Evolutionary conservation across 2,329 filamentous ascomycete species (phyloP).

Genomic region (Endothia cerciana): DNA sequence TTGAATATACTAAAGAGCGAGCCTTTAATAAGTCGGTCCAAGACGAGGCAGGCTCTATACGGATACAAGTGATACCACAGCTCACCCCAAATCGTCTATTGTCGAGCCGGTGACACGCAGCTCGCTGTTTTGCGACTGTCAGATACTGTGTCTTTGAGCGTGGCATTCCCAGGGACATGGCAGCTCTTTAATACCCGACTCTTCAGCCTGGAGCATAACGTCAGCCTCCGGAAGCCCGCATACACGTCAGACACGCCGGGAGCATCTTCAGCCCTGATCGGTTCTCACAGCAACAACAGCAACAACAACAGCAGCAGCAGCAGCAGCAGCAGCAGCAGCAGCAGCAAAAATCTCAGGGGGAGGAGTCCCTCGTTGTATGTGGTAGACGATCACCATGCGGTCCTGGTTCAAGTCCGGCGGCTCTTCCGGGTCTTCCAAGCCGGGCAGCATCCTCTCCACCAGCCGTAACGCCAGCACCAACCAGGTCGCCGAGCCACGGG

Average conservation of each 20-base stretch:
- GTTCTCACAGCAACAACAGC: background rate
- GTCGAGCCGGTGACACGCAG: background rate
- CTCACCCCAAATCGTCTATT: background rate
- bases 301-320: background rate
- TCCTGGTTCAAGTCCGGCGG: constrained; percentile 26
- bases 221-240: background rate
- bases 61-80: background rate
- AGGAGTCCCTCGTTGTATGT: background rate
- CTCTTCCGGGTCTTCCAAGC: constrained; percentile 17
- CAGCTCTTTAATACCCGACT: constrained; percentile 6
- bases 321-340: background rate
- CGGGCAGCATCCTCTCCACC: constrained; percentile 17
- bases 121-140: background rate
- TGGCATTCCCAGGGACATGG: constrained; percentile 15
- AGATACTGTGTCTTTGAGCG: background rate
- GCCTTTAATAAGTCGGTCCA: background rate
- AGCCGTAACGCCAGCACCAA: constrained; percentile 26
- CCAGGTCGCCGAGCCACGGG: constrained; percentile 28
- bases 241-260: background rate
- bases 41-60: background rate
- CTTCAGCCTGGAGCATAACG: background rate
- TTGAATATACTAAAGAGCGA: background rate
- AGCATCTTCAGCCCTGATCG: background rate
- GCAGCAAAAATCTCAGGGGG: background rate
- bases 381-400: constrained; percentile 17